Evolutionary conservation across 1,284 basidiomycete species (phyloP), one percentile per base, ranked within the genome.

Genomic region (Trametes versicolor): DNA sequence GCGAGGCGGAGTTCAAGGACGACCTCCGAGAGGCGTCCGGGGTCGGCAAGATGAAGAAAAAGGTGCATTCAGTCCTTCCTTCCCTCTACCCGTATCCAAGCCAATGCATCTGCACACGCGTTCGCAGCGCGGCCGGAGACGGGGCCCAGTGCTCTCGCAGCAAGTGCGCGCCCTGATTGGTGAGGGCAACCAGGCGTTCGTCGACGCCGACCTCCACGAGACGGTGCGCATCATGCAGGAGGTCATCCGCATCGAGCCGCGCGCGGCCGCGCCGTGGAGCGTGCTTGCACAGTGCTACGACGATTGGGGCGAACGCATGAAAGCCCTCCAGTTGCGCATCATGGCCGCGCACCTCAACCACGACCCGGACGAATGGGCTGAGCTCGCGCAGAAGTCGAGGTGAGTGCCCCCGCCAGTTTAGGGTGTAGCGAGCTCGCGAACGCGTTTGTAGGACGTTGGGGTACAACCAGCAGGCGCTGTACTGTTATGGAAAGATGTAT

Each of bases 191-290:
- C 87, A 94, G 72, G 92, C 92, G 1, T 98, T 94, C 76, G 88
- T 96, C 56, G 88, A 92, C 71, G 85, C 82, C 57, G 80, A 94
- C 65, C 81, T 90, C 21, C 79, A 84, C 1, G 85, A 90, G 69
- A 92, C 95, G 0, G 90, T 95, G 39, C 85, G 87, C 25, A 86
- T 91, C 50, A 94, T 97, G 85, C 89, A 93, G 74, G 95, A 99
- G 74, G 94, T 98, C 68, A 96, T 99, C 63, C 88, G 95, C 10
- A 95, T 97, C 62, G 97, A 99, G 76, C 95, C 96, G 2, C 88
- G 92, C 37, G 93, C 95, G 10, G 83, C 86, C 5, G 80, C 88
- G 4, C 94, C 96, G 0, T 98, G 97, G 96, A 87, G 88, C 10
- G 94, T 96, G 0, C 85, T 98, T 4, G 94, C 92, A 1, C 87